Evolutionary conservation across 2,329 filamentous ascomycete genomes (phyloP), one percentile per base, ranked within the genome.

Genomic region (Trichothecium sympodiale): DNA sequence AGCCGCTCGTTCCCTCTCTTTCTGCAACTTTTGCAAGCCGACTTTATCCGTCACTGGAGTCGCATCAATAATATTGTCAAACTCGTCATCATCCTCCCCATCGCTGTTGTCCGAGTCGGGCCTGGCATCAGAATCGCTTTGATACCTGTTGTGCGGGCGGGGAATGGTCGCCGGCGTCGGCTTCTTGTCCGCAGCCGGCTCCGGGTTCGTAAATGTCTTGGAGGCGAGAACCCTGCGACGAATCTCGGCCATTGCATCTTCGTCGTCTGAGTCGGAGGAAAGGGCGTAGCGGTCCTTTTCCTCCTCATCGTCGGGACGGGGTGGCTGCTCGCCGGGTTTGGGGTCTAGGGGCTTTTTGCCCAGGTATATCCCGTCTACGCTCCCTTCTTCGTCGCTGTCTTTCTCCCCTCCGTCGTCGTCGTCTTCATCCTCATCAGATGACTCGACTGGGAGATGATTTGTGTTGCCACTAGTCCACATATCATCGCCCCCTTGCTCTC

Each of bases 1-100:
- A 5, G 62, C 62, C 3, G 63, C 63, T 37, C 57, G 60, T 5
- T 63, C 57, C 28, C 69, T 60, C 46, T 76, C 71, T 55, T 68
- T 74, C 41, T 76, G 69, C 29, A 77, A 54, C 54, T 62, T 72
- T 3, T 59, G 56, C 38, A 77, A 49, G 0, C 89, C 89, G 10
- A 83, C 83, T 37, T 81, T 75, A 54, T 95, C 89, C 0, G 88
- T 95, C 14, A 93, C 76, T 0, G 86, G 86, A 3, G 85, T 89
- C 0, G 91, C 89, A 47, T 88, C 77, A 51, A 95, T 94, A 56
- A 98, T 93, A 45, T 81, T 81, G 52, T 96, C 89, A 52, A 96
- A 94, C 34, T 86, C 81, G 32, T 83, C 82, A 36, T 91, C 81
- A 13, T 77, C 72, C 2, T 67, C 68, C 38, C 65, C 74, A 15